These are phyloP conservation scores for Adansonia rubrostipa DNA, from an alignment of 441 rosid genomes.

Conservation along the genomic window DNA sequence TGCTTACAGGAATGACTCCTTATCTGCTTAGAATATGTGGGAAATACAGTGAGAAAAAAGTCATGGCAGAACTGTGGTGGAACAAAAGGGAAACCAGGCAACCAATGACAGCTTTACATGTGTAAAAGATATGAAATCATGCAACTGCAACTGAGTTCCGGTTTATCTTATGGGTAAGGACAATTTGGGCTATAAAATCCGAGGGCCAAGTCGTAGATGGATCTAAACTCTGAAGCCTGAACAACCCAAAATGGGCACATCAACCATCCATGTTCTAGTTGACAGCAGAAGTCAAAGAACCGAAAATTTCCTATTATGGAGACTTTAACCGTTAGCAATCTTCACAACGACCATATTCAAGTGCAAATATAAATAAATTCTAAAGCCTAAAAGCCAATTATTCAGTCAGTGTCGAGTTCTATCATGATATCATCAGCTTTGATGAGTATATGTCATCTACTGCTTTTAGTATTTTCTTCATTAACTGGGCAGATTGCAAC, in stretches of 20 bases:
- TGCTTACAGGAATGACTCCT: slow-evolving; percentile 26
- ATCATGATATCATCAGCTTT: background rate
- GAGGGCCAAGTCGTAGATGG: background rate
- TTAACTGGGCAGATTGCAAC: slow-evolving; percentile 35
- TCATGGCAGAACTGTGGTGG: background rate
- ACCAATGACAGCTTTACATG: slow-evolving; percentile 21
- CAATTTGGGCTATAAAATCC: background rate
- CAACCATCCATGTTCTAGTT: background rate
- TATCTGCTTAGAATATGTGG: background rate
- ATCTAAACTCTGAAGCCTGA: background rate
- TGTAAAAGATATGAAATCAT: background rate
- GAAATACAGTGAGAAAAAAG: background rate
- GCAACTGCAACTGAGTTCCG: background rate
- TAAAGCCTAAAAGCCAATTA: background rate
- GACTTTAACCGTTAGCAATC: background rate
- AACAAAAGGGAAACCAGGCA: background rate
- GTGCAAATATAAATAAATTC: background rate
- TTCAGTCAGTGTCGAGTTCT: background rate
- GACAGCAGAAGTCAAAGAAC: background rate
- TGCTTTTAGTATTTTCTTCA: background rate
- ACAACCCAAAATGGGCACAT: background rate
- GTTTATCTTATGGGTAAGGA: background rate
- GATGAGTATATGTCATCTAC: slow-evolving; percentile 22
- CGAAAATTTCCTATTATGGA: background rate
- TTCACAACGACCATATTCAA: background rate